Evolutionary conservation across 2,329 filamentous ascomycete species (phyloP), one percentile per base, ranked within the genome.

Genomic region (Gyromitra esculenta): DNA sequence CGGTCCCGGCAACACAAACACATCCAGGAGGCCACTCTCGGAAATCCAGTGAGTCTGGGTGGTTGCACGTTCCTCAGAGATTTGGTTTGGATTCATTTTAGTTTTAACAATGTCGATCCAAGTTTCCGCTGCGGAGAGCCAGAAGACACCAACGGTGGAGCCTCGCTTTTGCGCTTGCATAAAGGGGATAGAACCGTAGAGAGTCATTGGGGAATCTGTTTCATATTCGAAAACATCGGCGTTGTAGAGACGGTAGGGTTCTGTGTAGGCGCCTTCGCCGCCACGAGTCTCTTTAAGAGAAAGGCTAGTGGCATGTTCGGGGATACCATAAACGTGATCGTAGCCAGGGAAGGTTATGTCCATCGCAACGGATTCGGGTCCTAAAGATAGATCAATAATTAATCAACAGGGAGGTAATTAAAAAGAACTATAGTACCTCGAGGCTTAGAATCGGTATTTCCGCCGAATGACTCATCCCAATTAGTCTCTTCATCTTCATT

Each of bases 41-140:
- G 96, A 98, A 79, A 98, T 92, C 96, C 96, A 99, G 84, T 99
- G 96, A 0, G 94, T 97, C 74, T 94, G 89, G 0, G 94, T 98
- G 81, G 89, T 91, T 1, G 88, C 92, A 82, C 90, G 91, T 15
- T 89, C 86, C 39, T 86, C 87, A 71, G 91, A 90, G 64, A 96
- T 85, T 7, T 93, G 92, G 82, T 97, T 97, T 76, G 88, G 88
- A 45, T 88, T 86, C 67, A 88, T 87, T 82, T 91, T 93, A 65
- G 88, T 85, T 85, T 98, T 99, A 82, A 91, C 89, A 79, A 99
- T 92, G 83, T 99, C 96, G 68, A 99, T 88, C 96, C 96, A 99
- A 0, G 95, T 98, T 85, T 99, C 96, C 1, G 96, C 96, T 65
- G 90, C 93, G 82, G 97, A 99, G 72, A 99, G 88, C 96, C 96